Percentiles rank a stretch among this genome's conserved stretches.
These are phyloP conservation scores for Collybiopsis confluens DNA, from an alignment of 768 basidiomycete genomes.

Conservation along the genomic window DNA sequence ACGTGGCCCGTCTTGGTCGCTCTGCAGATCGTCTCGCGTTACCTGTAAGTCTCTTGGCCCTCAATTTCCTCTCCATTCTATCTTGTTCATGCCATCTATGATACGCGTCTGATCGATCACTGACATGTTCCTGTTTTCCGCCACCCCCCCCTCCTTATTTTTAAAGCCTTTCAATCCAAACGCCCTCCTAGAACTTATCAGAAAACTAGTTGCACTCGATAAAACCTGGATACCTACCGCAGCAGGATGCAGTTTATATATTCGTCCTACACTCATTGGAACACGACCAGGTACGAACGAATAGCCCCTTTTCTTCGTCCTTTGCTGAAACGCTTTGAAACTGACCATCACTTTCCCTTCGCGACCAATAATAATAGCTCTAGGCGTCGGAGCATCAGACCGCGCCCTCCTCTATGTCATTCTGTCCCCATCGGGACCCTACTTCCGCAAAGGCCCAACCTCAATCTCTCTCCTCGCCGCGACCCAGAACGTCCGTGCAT, in stretches of 20 bases:
- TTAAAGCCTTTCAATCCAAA: constrained; percentile 39
- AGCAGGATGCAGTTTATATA: constrained; percentile 59
- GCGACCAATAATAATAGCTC: no score
- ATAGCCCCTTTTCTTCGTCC: no score
- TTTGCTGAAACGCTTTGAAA: not conserved
- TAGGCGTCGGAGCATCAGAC: constrained; percentile 67
- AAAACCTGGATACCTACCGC: constrained; percentile 59
- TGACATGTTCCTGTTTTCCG: not conserved
- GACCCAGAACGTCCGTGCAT: constrained; percentile 35
- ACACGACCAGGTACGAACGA: constrained; percentile 26
- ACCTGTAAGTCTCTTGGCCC: constrained; percentile 28
- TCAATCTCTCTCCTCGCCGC: constrained; percentile 36
- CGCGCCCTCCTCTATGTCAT: constrained; percentile 74
- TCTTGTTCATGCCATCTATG: not conserved
- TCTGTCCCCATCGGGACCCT: constrained; percentile 67
- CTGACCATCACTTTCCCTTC: not conserved
- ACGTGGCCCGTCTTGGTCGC: constrained; percentile 76
- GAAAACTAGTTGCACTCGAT: constrained; percentile 52
- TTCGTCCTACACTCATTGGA: constrained; percentile 51
- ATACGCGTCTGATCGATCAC: not conserved
- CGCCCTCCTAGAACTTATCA: constrained; percentile 46
- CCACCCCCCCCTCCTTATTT: constrained; percentile 7
- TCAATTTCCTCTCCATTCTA: not conserved
- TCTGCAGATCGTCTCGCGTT: constrained; percentile 65
- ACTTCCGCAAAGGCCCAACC: constrained; percentile 68